These are phyloP conservation scores for Coemansia erecta DNA, from an alignment of 192 early-diverging fungal species.

Conservation along the genomic window DNA sequence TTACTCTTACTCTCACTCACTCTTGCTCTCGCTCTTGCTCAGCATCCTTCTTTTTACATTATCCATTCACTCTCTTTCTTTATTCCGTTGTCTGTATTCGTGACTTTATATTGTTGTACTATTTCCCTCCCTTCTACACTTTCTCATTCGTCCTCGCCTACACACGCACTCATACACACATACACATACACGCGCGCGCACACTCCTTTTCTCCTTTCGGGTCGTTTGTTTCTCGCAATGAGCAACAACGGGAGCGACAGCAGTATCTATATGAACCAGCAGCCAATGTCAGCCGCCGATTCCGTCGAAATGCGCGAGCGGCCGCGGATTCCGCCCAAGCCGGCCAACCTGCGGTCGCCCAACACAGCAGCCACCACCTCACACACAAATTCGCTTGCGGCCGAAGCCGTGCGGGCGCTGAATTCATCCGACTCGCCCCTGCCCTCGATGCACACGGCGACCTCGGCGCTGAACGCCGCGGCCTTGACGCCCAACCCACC, in stretches of 20 bases:
- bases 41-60: too few species aligned
- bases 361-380: constrained; percentile 8
- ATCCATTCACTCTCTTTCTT: too few species aligned
- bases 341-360: constrained; percentile 38
- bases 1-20: too few species aligned
- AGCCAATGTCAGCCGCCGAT: constrained; percentile 8
- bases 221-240: not conserved
- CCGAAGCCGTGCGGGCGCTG: constrained; percentile 28
- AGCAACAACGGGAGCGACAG: constrained; percentile 7
- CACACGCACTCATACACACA: too few species aligned
- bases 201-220: too few species aligned
- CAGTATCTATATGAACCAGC: constrained; percentile 3
- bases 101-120: too few species aligned
- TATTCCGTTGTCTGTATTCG: too few species aligned
- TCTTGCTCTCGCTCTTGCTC: too few species aligned
- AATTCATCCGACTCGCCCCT: constrained; percentile 29
- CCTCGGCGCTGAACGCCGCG: constrained; percentile 23
- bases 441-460: constrained; percentile 25
- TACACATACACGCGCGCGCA: too few species aligned
- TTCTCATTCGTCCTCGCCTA: too few species aligned
- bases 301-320: constrained; percentile 39
- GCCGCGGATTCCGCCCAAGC: constrained; percentile 50
- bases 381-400: constrained; percentile 19
- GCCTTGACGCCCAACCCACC: constrained; percentile 24
- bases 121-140: too few species aligned